A percentile compares a stretch with the other conserved stretches of the same genome.
These are phyloP conservation scores for Cladosporium sp. DNA, from an alignment of 2,329 filamentous ascomycete species.

Conservation along the genomic window DNA sequence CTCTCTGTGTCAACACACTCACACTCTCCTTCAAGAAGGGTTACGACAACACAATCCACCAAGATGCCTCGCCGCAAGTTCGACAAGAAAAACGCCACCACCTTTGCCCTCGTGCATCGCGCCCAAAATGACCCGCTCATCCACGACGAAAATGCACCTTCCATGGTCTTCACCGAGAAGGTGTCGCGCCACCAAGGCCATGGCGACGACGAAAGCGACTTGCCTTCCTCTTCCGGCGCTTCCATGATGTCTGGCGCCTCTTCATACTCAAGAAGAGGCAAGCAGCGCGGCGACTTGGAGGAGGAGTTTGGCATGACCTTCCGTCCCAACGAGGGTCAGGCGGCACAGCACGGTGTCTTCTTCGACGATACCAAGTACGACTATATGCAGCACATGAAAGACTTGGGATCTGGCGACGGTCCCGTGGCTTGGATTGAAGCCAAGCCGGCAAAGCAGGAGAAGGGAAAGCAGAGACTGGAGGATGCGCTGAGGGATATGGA, in stretches of 20 bases:
- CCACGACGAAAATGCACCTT: slow-evolving; percentile 80
- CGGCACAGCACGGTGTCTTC: slow-evolving; percentile 88
- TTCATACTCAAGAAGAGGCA: slow-evolving; percentile 27
- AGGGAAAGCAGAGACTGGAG: slow-evolving; percentile 72
- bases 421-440: slow-evolving; percentile 76
- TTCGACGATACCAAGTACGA: slow-evolving; percentile 95
- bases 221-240: slow-evolving; percentile 23
- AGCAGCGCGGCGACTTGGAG: slow-evolving; percentile 67
- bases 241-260: slow-evolving; percentile 31
- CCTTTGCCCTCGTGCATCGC: slow-evolving; percentile 90
- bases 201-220: slow-evolving; percentile 21
- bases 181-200: slow-evolving; percentile 17
- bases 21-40: neutral
- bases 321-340: slow-evolving; percentile 89
- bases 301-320: slow-evolving; percentile 64
- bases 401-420: slow-evolving; percentile 56
- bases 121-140: slow-evolving; percentile 97
- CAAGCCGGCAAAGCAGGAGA: slow-evolving; percentile 49
- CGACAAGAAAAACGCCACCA: slow-evolving; percentile 87
- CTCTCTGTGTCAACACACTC: slow-evolving; percentile 7
- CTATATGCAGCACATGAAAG: slow-evolving; percentile 98
- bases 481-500: slow-evolving; percentile 66
- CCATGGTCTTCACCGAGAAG: slow-evolving; percentile 80
- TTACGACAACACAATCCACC: slow-evolving; percentile 17
- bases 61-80: slow-evolving; percentile 76